Percentiles rank a stretch among this genome's conserved stretches.
Evolutionary conservation across 1,284 basidiomycete species (phyloP).

Genomic region (Leccinum subfulvum): DNA sequence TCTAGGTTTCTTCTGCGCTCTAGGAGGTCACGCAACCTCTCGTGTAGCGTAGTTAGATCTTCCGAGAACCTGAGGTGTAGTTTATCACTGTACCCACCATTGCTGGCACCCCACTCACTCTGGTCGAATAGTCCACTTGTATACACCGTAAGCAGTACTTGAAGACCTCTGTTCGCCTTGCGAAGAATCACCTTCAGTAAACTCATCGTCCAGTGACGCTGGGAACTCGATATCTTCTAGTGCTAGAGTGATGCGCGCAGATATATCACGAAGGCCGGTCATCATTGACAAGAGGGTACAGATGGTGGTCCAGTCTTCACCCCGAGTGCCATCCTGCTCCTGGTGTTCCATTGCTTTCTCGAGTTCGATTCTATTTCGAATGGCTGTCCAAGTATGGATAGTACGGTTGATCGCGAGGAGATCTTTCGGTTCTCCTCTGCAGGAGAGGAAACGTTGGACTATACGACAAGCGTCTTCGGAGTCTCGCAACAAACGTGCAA

Average conservation of each 20-base stretch:
- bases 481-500: conserved; percentile 56
- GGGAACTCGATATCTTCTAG: conserved; percentile 40
- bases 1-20: conserved; percentile 54
- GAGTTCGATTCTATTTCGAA: conserved; percentile 49
- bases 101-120: conserved; percentile 43
- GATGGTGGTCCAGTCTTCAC: conserved; percentile 54
- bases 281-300: conserved; percentile 58
- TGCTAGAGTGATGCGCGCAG: conserved; percentile 57
- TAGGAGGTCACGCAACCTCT: conserved; percentile 45
- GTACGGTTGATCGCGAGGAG: conserved; percentile 62
- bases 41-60: conserved; percentile 56
- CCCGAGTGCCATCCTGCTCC: conserved; percentile 35
- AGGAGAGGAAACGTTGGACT: conserved; percentile 75
- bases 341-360: conserved; percentile 54
- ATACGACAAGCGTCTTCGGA: conserved; percentile 77
- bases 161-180: conserved; percentile 20
- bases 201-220: conserved; percentile 19
- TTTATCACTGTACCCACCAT: conserved; percentile 1
- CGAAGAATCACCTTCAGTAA: conserved; percentile 27
- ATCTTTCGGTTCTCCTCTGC: conserved; percentile 68
- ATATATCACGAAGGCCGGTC: conserved; percentile 54
- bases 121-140: conserved; percentile 69
- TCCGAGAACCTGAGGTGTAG: conserved; percentile 61
- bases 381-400: conserved; percentile 55
- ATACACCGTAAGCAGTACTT: conserved; percentile 13